These are phyloP conservation scores for Kodamaea kaohsiungensis DNA, from an alignment of 805 yeast species.

Conservation along the genomic window DNA sequence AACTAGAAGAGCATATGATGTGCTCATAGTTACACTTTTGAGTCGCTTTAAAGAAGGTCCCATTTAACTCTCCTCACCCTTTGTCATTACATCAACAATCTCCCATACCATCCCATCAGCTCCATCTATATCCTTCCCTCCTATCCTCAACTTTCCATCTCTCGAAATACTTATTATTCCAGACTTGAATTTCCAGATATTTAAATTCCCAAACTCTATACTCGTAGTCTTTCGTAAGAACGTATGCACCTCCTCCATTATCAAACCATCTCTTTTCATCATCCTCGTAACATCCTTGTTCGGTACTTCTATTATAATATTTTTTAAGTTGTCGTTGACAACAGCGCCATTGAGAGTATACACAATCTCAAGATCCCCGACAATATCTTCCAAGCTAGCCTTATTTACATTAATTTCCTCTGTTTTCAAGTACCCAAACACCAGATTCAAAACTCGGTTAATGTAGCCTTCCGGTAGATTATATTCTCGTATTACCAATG, in stretches of 20 bases:
- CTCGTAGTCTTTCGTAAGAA: slow-evolving; percentile 23
- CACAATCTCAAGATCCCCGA: slow-evolving; percentile 15
- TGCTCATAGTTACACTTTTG: too few relatives aligned
- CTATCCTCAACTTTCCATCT: slow-evolving; percentile 27
- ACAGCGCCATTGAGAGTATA: slow-evolving; percentile 8
- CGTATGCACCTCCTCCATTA: slow-evolving; percentile 14
- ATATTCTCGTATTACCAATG: slow-evolving; percentile 14
- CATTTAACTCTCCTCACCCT: too few relatives aligned
- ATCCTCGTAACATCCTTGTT: slow-evolving; percentile 17
- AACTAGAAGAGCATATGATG: too few relatives aligned
- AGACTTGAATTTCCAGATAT: slow-evolving; percentile 20
- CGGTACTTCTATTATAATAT: slow-evolving; percentile 25
- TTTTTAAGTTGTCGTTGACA: slow-evolving; percentile 19
- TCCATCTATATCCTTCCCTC: not conserved
- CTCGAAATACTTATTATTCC: slow-evolving; percentile 18
- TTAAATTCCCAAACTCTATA: slow-evolving; percentile 22
- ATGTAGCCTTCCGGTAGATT: slow-evolving; percentile 9
- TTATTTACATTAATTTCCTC: not conserved
- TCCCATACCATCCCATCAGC: slow-evolving; percentile 17
- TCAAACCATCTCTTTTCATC: slow-evolving; percentile 9
- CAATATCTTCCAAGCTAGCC: not conserved
- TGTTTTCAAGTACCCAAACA: slow-evolving; percentile 5
- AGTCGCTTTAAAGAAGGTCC: too few relatives aligned
- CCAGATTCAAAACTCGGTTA: slow-evolving; percentile 6
- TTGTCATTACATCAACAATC: slow-evolving; percentile 11